A percentile compares a stretch with the other conserved stretches of the same genome.
phyloP scores from a whole-genome alignment of 371 early-diverging fungal species.

The Amoeboaphelidium occidentale region DNA sequence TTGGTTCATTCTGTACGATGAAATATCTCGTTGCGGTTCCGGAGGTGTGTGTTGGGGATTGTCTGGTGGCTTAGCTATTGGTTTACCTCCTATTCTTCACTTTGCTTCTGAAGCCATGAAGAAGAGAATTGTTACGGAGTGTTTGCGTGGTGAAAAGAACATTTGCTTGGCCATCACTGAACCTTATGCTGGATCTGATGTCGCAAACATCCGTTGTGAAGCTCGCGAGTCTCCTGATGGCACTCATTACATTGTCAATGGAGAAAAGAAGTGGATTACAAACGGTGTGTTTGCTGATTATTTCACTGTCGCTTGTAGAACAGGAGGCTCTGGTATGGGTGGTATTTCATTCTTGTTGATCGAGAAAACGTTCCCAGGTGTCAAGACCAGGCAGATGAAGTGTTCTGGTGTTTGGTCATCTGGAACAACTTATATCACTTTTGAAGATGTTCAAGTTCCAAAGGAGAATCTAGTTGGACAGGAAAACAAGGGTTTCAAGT shows the following conservation, averaged over 20 bases:
- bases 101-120: conserved; percentile 42
- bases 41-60: conserved; percentile 67
- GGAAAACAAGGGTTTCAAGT: conserved; percentile 63
- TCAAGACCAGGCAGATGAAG: conserved; percentile 49
- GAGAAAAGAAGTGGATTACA: conserved; percentile 55
- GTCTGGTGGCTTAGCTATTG: conserved; percentile 44
- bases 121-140: conserved; percentile 35
- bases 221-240: conserved; percentile 42
- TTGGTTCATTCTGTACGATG: conserved; percentile 39
- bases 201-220: conserved; percentile 39
- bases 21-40: conserved; percentile 53
- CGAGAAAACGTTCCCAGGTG: conserved; percentile 56
- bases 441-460: conserved; percentile 69
- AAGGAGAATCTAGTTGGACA: conserved; percentile 53
- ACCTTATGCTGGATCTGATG: conserved; percentile 51
- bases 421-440: conserved; percentile 34
- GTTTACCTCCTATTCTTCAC: conserved; percentile 54
- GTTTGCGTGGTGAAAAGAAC: conserved; percentile 40
- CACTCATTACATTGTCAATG: conserved; percentile 42
- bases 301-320: conserved; percentile 37
- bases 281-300: conserved; percentile 63
- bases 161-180: conserved; percentile 39
- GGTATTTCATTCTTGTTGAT: conserved; percentile 51
- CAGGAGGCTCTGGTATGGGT: conserved; percentile 55
- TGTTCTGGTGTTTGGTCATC: conserved; percentile 54